Base-by-base conservation (phyloP, 2,329 filamentous ascomycete species). In the Trichoderma oligosporum region DNA sequence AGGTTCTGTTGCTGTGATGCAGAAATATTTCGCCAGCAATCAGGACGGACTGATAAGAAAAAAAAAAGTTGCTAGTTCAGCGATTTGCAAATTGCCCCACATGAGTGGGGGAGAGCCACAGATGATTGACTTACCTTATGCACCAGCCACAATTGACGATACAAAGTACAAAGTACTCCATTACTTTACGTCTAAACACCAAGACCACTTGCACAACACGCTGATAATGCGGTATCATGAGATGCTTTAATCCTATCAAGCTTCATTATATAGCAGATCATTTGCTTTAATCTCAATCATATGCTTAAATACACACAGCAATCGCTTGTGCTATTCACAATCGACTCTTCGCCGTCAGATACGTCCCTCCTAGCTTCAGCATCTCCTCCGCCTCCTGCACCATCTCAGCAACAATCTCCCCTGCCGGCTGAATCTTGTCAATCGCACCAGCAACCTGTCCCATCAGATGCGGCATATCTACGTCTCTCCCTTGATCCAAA, bases 381-480 rank as follows among this genome's bases (percentile, higher is more conserved):
- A 87, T 83, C 1, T 82, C 79, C 7, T 85, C 84, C 1, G 89
- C 90, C 70, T 92, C 86, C 18, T 75, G 74, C 8, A 96, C 89
- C 91, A 97, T 97, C 63, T 95, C 91, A 60, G 85, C 82, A n/a
- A 97, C 85, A 75, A 97, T 96, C 62, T 86, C 81, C 45, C 77
- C 82, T 0, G 93, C 93, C 0, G 92, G 91, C 76, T 94, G 85
- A 59, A 97, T 83, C 63, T 86, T 84, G 31, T 76, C 72, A 57
- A 97, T 89, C 1, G 86, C 81, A 1, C 88, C 92, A 1, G 91
- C 89, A 7, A 97, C 92, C 75, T 96, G 91, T 1, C 93, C 93
- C 93, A 97, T 97, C 67, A 97, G 70, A 72, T 93, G 91, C 11
- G 93, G 93, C 56, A 88, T 77, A 67, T 97, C 93, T 11, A 96